A percentile compares a stretch with the other conserved stretches of the same genome.
These are phyloP conservation scores for Lichenothelia convexa DNA, from an alignment of 495 filamentous ascomycete genomes.

Conservation along the genomic window DNA sequence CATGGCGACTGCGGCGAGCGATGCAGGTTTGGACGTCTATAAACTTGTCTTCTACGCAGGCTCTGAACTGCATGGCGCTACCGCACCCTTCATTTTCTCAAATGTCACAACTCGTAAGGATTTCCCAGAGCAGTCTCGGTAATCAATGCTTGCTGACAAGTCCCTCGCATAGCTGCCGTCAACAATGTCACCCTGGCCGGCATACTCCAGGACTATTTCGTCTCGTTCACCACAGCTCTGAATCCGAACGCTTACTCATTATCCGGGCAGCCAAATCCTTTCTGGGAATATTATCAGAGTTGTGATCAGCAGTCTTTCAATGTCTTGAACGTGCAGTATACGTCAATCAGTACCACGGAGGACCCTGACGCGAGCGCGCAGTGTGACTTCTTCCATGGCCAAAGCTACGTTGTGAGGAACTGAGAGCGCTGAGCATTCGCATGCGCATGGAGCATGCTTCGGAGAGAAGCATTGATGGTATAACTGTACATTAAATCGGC, in stretches of 20 bases:
- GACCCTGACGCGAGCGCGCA: slow-evolving; percentile 8
- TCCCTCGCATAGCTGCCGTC: neutral
- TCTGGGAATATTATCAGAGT: slow-evolving; percentile 10
- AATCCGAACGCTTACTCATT: slow-evolving; percentile 8
- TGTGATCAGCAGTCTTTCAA: slow-evolving; percentile 3
- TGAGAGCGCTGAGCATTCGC: neutral
- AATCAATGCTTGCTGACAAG: no score
- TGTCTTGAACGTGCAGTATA: slow-evolving; percentile 9
- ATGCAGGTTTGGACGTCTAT: slow-evolving; percentile 5
- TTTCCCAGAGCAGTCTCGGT: no score
- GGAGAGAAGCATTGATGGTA: no score
- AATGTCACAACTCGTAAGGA: neutral
- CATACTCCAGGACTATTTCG: slow-evolving; percentile 43
- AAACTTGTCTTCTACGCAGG: slow-evolving; percentile 13
- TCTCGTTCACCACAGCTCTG: slow-evolving; percentile 29
- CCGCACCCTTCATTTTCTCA: neutral
- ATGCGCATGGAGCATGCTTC: no score
- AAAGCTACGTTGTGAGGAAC: slow-evolving; percentile 13
- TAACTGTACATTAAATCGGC: no score
- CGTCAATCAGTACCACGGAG: slow-evolving; percentile 6
- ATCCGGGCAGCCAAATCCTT: slow-evolving; percentile 6
- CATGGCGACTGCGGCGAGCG: slow-evolving; percentile 11
- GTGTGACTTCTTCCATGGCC: slow-evolving; percentile 13
- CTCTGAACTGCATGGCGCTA: slow-evolving; percentile 9
- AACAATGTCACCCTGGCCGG: slow-evolving; percentile 34